A percentile compares a stretch with the other conserved stretches of the same genome.
These are phyloP conservation scores for Gynostemma pentaphyllum DNA, from an alignment of 306 rosid genomes.

Conservation along the genomic window DNA sequence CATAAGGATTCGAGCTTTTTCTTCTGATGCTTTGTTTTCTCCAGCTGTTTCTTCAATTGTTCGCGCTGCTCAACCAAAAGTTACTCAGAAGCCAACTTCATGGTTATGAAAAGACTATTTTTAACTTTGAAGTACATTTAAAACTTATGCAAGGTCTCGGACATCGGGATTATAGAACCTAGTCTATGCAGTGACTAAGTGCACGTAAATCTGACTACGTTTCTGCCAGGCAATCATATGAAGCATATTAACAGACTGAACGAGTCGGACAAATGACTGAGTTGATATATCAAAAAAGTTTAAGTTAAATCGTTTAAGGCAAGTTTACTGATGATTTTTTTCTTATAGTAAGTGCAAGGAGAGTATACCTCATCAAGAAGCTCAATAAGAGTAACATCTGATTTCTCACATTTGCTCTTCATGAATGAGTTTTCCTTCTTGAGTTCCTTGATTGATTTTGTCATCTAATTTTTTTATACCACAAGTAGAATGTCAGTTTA, in stretches of 20 bases:
- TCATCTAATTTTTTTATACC: constrained; percentile 37
- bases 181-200: background rate
- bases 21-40: constrained; percentile 77
- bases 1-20: constrained; percentile 81
- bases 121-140: background rate
- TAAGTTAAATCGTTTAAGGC: background rate
- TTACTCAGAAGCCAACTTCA: background rate
- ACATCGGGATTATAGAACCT: background rate
- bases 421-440: constrained; percentile 83
- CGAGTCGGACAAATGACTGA: background rate
- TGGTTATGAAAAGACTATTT: background rate
- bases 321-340: too few relatives aligned
- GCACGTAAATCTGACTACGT: background rate
- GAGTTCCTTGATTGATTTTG: constrained; percentile 89
- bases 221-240: background rate
- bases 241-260: background rate
- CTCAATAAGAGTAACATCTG: constrained; percentile 75
- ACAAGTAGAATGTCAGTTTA: background rate
- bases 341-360: background rate
- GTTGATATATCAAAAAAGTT: background rate
- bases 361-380: constrained; percentile 75
- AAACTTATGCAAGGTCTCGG: too few relatives aligned
- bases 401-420: constrained; percentile 81
- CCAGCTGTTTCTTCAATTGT: constrained; percentile 68
- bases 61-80: constrained; percentile 50